phyloP scores from a whole-genome alignment of 176 grass and related monocot species.

The Zoysia pacifica region DNA sequence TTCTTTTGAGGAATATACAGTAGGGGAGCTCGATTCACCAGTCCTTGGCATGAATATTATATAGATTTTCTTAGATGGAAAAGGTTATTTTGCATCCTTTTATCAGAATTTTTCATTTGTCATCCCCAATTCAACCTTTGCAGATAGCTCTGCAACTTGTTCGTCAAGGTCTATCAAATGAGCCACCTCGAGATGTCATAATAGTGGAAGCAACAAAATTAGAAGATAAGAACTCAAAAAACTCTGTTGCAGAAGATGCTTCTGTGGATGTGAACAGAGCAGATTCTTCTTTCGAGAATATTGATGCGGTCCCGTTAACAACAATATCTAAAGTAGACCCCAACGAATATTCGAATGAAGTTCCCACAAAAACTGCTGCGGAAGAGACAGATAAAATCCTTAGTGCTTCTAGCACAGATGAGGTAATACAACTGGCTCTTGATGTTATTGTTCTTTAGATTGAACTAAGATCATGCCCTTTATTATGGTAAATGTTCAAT shows the following conservation, averaged over 20 bases:
- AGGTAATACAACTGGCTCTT: slow-evolving; percentile 30
- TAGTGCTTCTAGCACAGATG: background rate
- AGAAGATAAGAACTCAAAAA: slow-evolving; percentile 43
- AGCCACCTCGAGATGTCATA: slow-evolving; percentile 47
- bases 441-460: slow-evolving; percentile 1
- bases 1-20: background rate
- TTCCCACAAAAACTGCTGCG: background rate
- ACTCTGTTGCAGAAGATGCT: slow-evolving; percentile 44
- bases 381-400: slow-evolving; percentile 10
- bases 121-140: background rate
- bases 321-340: background rate
- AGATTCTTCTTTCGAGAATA: slow-evolving; percentile 31
- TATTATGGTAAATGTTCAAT: slow-evolving; percentile 26
- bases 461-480: background rate
- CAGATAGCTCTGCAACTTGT: slow-evolving; percentile 93
- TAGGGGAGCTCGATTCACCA: background rate
- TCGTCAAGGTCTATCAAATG: slow-evolving; percentile 64
- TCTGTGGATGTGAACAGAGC: background rate
- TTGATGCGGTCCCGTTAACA: slow-evolving; percentile 19
- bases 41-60: background rate
- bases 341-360: slow-evolving; percentile 23
- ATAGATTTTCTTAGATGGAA: background rate
- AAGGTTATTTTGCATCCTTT: slow-evolving; percentile 13
- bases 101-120: slow-evolving; percentile 4
- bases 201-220: slow-evolving; percentile 29